Conservation (phyloP, 805 yeast species). For the Metschnikowia amazonensis region DNA sequence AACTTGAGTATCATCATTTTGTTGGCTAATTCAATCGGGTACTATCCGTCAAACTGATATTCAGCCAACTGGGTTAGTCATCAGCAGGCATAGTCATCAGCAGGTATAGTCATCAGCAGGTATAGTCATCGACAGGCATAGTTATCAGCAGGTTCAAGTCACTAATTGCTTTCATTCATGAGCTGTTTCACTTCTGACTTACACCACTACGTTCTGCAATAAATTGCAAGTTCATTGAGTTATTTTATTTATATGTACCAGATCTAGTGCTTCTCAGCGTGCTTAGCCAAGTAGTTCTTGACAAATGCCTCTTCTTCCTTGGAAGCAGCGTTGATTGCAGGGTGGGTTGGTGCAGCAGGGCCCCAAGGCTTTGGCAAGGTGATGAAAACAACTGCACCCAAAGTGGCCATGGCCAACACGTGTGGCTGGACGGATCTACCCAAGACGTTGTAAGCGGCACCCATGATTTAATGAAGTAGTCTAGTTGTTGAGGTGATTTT, state of each 20-base stretch:
- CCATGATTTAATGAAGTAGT: conserved; percentile 45
- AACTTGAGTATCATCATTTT: too few relatives aligned
- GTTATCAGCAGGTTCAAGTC: too few relatives aligned
- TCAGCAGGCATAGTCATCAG: too few relatives aligned
- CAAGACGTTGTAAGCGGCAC: conserved; percentile 76
- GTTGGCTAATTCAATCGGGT: too few relatives aligned
- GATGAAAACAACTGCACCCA: conserved; percentile 61
- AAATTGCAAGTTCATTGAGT: not conserved
- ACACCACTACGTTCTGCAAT: conserved; percentile 1
- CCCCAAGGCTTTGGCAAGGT: conserved; percentile 75
- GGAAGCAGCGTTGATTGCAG: conserved; percentile 69
- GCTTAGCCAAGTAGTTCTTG: conserved; percentile 56
- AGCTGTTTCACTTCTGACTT: not conserved
- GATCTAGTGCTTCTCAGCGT: conserved; percentile 23
- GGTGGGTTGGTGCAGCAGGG: conserved; percentile 55
- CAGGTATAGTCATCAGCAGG: too few relatives aligned
- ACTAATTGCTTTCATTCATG: too few relatives aligned
- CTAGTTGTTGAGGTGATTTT: conserved; percentile 1
- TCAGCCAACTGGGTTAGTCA: too few relatives aligned
- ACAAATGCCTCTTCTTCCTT: conserved; percentile 90
- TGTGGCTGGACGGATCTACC: conserved; percentile 85
- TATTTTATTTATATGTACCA: not conserved
- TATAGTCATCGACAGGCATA: too few relatives aligned
- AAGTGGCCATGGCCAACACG: conserved; percentile 76
- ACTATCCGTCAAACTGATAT: too few relatives aligned